These are phyloP conservation scores for Xylariales sp. DNA, from an alignment of 2,329 filamentous ascomycete species.

Conservation along the genomic window DNA sequence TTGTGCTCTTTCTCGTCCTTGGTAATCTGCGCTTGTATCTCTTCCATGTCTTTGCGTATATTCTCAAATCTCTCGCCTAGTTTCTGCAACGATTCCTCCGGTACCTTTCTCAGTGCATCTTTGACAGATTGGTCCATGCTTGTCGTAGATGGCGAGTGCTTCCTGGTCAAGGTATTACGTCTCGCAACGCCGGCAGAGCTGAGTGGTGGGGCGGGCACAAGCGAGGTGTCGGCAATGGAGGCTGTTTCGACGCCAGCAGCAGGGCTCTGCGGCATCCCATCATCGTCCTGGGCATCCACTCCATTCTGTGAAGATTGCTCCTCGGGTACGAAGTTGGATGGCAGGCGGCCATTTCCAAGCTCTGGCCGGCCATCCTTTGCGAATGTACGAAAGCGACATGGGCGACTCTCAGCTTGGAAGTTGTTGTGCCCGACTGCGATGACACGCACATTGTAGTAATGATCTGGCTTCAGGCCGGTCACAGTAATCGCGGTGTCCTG, in stretches of 20 bases:
- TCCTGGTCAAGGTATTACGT: constrained; percentile 67
- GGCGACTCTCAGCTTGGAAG: constrained; percentile 83
- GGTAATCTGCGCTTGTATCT: constrained; percentile 63
- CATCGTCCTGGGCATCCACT: constrained; percentile 44
- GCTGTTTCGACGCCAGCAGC: constrained; percentile 58
- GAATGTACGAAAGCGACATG: constrained; percentile 79
- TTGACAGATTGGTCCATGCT: constrained; percentile 47
- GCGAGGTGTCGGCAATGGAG: constrained; percentile 55
- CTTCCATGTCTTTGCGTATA: constrained; percentile 79
- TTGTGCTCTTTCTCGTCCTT: constrained; percentile 70
- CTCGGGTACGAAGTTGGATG: constrained; percentile 51
- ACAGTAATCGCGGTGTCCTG: constrained; percentile 87
- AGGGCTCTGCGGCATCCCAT: constrained; percentile 42
- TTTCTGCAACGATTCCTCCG: constrained; percentile 66
- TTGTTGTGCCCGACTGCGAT: constrained; percentile 88
- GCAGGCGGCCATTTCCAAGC: constrained; percentile 51
- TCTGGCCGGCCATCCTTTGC: constrained; percentile 59
- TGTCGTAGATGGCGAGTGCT: constrained; percentile 67
- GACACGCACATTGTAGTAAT: constrained; percentile 90
- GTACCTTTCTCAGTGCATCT: constrained; percentile 44
- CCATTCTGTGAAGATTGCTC: constrained; percentile 38
- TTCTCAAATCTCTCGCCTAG: constrained; percentile 77
- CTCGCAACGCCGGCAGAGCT: constrained; percentile 41
- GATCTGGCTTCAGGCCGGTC: constrained; percentile 76
- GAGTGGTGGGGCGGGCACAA: constrained; percentile 61